Conservation (phyloP, 192 early-diverging fungal species). For the Gamsiella multidivaricata region DNA sequence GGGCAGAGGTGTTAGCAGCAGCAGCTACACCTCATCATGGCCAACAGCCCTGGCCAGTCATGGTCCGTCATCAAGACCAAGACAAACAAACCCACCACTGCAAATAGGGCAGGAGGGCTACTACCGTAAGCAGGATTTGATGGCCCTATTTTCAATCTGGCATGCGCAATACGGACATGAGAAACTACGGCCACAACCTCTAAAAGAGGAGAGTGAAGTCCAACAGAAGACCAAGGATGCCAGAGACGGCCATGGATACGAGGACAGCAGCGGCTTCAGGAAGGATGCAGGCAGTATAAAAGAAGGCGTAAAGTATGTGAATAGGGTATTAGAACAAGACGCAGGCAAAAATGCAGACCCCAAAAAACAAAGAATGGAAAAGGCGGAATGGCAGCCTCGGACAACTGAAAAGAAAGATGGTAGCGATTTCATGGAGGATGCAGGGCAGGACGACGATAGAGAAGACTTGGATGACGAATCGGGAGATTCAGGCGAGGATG, state of each 20-base stretch:
- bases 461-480: not conserved
- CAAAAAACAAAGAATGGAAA: too few species aligned
- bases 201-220: not conserved
- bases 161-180: not conserved
- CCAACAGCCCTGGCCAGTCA: too few species aligned
- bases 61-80: not conserved
- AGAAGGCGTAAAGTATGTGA: not conserved
- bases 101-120: conserved; percentile 28
- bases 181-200: not conserved
- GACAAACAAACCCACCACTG: not conserved
- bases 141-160: conserved; percentile 5
- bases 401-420: too few species aligned
- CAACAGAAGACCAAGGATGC: not conserved
- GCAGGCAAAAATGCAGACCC: too few species aligned
- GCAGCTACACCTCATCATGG: too few species aligned
- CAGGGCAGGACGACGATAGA: not conserved
- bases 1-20: too few species aligned
- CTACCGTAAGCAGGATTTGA: conserved; percentile 20
- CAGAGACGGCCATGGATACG: not conserved
- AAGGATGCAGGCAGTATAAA: not conserved
- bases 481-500: not conserved
- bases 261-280: not conserved
- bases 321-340: not conserved
- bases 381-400: too few species aligned
- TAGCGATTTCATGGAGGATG: not conserved